phyloP scores from a whole-genome alignment of 2,329 filamentous ascomycete species.

The Arachnopeziza araneosa region DNA sequence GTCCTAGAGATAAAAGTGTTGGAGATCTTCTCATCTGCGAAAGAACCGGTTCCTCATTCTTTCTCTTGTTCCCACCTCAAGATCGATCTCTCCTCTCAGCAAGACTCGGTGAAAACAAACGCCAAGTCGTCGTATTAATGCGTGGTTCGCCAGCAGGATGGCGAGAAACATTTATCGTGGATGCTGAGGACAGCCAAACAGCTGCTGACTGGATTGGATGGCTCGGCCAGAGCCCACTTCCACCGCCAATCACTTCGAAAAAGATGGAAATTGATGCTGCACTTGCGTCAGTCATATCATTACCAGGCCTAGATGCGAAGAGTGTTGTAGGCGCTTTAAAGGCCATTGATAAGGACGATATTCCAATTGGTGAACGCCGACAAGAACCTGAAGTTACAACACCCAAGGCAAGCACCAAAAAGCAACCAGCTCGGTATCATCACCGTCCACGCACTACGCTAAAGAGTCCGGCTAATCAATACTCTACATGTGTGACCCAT shows the following conservation, averaged over 20 bases:
- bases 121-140: slow-evolving; percentile 82
- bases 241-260: slow-evolving; percentile 36
- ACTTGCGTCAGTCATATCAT: slow-evolving; percentile 10
- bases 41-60: slow-evolving; percentile 67
- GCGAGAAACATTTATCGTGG: slow-evolving; percentile 78
- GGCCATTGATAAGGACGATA: slow-evolving; percentile 9
- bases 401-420: neutral
- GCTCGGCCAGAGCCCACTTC: slow-evolving; percentile 61
- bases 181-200: slow-evolving; percentile 52
- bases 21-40: slow-evolving; percentile 93
- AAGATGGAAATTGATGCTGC: slow-evolving; percentile 25
- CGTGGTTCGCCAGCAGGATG: slow-evolving; percentile 68
- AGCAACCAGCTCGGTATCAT: neutral
- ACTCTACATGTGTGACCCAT: neutral
- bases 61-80: slow-evolving; percentile 91
- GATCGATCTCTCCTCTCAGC: slow-evolving; percentile 69
- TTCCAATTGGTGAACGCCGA: slow-evolving; percentile 28
- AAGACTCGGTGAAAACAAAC: slow-evolving; percentile 62
- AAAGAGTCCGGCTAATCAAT: neutral
- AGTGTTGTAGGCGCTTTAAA: slow-evolving; percentile 9
- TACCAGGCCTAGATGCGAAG: slow-evolving; percentile 11
- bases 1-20: slow-evolving; percentile 58
- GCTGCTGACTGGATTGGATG: slow-evolving; percentile 84
- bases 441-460: neutral
- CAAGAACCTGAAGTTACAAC: neutral